These are phyloP conservation scores for Kodamaea suecica DNA, from an alignment of 1,139 yeast species.

Conservation along the genomic window DNA sequence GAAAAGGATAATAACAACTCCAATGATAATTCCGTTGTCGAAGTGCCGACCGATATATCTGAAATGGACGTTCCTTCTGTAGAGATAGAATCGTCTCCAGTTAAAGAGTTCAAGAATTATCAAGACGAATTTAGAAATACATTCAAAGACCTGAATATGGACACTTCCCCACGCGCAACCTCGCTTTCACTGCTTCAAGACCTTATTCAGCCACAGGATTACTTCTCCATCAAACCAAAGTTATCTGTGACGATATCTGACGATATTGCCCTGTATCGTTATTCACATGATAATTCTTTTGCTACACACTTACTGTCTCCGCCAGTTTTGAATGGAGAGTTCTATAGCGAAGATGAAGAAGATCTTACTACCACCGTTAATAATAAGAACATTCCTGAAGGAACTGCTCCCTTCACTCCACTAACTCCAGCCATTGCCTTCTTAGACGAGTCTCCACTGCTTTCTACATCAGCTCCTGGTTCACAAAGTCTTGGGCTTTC, in stretches of 20 bases:
- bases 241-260: slow-evolving; percentile 10
- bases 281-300: slow-evolving; percentile 6
- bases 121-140: too few relatives aligned
- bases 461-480: too few relatives aligned
- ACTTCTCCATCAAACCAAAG: slow-evolving; percentile 16
- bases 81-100: too few relatives aligned
- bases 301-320: slow-evolving; percentile 10
- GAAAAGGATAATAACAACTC: not conserved
- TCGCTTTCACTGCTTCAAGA: not conserved
- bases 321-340: slow-evolving; percentile 6
- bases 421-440: slow-evolving; percentile 10
- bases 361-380: not conserved
- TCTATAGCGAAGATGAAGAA: slow-evolving; percentile 3
- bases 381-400: too few relatives aligned
- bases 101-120: too few relatives aligned
- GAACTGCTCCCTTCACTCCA: slow-evolving; percentile 15
- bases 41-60: too few relatives aligned
- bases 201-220: slow-evolving; percentile 9
- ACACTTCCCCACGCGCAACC: not conserved
- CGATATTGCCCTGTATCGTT: slow-evolving; percentile 11
- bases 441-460: not conserved
- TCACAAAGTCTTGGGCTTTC: not conserved
- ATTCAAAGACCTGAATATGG: too few relatives aligned
- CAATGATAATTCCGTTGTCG: too few relatives aligned
- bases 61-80: too few relatives aligned